Evolutionary conservation across 2,329 filamentous ascomycete genomes (phyloP).

Genomic region (Helminthosporium solani): DNA sequence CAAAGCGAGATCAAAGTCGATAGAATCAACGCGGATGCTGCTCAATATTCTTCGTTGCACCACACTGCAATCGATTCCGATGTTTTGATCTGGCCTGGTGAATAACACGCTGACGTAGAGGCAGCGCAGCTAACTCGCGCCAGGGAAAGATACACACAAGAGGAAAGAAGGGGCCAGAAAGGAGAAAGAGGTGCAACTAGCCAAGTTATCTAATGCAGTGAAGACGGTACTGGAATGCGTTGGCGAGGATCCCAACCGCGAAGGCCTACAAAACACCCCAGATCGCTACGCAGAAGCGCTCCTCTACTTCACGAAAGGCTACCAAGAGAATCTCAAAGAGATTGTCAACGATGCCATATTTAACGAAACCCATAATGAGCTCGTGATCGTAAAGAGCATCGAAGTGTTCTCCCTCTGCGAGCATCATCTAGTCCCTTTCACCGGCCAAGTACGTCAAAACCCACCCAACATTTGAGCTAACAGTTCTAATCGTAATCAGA

Average conservation of each 20-base stretch:
- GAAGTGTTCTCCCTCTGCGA: slow-evolving; percentile 93
- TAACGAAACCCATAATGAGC: slow-evolving; percentile 92
- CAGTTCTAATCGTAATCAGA: slow-evolving; percentile 54
- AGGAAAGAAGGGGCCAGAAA: slow-evolving; percentile 59
- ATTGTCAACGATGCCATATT: slow-evolving; percentile 94
- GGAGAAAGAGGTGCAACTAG: slow-evolving; percentile 58
- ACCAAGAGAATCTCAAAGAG: slow-evolving; percentile 88
- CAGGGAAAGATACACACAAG: slow-evolving; percentile 64
- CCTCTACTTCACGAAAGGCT: slow-evolving; percentile 94
- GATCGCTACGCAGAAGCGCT: slow-evolving; percentile 91
- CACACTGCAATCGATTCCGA: slow-evolving; percentile 52
- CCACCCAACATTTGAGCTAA: no score
- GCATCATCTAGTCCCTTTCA: slow-evolving; percentile 95
- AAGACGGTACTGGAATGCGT: slow-evolving; percentile 65
- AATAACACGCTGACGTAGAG: not conserved
- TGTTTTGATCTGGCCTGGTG: slow-evolving; percentile 57
- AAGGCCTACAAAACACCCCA: slow-evolving; percentile 66
- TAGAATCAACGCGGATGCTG: slow-evolving; percentile 54
- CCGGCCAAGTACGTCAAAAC: slow-evolving; percentile 69
- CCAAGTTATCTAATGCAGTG: slow-evolving; percentile 63
- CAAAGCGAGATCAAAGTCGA: slow-evolving; percentile 44
- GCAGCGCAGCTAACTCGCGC: slow-evolving; percentile 22
- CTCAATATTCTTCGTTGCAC: slow-evolving; percentile 51
- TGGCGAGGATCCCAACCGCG: slow-evolving; percentile 64
- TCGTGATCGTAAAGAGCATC: slow-evolving; percentile 97